A percentile compares a stretch with the other conserved stretches of the same genome.
phyloP scores from a whole-genome alignment of 345 rosid species.

The Raphanus raphanistrum region DNA sequence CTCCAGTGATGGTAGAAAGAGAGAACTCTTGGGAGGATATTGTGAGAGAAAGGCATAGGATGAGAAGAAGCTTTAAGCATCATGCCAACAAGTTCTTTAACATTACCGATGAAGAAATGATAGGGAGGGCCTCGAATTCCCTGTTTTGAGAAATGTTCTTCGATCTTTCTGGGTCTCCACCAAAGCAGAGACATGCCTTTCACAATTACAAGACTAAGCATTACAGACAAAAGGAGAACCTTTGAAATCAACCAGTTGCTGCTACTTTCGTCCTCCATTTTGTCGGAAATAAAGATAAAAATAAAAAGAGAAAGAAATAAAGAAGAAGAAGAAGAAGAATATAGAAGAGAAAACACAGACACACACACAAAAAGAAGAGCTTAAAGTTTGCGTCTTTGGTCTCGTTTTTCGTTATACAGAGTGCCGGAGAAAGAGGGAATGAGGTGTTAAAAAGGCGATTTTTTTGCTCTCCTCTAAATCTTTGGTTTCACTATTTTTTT shows the following conservation, averaged over 20 bases:
- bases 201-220: slow-evolving; percentile 40
- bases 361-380: slow-evolving; percentile 39
- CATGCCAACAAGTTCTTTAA: slow-evolving; percentile 85
- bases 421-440: slow-evolving; percentile 46
- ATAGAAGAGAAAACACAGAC: background rate
- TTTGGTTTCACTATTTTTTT: background rate
- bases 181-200: slow-evolving; percentile 63
- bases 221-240: slow-evolving; percentile 42
- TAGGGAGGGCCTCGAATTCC: slow-evolving; percentile 99
- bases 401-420: slow-evolving; percentile 39
- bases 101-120: slow-evolving; percentile 91
- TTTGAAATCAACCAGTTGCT: slow-evolving; percentile 45
- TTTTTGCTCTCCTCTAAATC: slow-evolving; percentile 4
- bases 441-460: slow-evolving; percentile 38
- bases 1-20: slow-evolving; percentile 96
- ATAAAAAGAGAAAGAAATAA: background rate
- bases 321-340: background rate
- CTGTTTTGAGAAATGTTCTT: slow-evolving; percentile 88
- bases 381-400: slow-evolving; percentile 24
- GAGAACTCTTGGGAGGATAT: slow-evolving; percentile 93
- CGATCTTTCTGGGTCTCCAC: slow-evolving; percentile 95
- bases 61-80: slow-evolving; percentile 87
- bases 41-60: slow-evolving; percentile 98
- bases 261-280: slow-evolving; percentile 38
- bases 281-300: slow-evolving; percentile 3